Base-by-base conservation (phyloP, 78 protist species). In the Dictyostelium intermedium region DNA sequence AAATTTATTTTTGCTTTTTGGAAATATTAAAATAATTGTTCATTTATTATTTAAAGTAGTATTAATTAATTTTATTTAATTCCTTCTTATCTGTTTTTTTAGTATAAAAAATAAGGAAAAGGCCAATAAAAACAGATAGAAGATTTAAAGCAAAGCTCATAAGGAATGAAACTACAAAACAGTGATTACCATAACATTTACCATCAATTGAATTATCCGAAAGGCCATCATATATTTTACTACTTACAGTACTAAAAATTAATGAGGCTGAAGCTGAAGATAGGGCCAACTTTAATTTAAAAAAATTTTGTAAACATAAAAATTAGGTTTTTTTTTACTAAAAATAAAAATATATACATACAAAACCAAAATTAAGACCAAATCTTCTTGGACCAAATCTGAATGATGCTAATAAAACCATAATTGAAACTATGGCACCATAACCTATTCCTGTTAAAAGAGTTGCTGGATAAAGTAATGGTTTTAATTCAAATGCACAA, bases 301-400 rank as follows among this genome's bases (percentile, higher is more conserved):
- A 39, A 39, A 39, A 39, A 39, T 39, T n/a, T n/a, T n/a, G n/a
- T n/a, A n/a, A n/a, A n/a, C n/a, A n/a, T n/a, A n/a, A 41, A 41
- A 5, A 41, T 41, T 41, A 41, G 45, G 2, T 41, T 41, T 41
- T 41, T 41, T 41, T 41, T 41, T 41, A 41, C 45, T 41, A 41
- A 41, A 2, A 41, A 2, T 41, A 5, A 41, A 41, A 41, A 5
- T 5, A 41, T 41, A 27, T 20, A 86, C 84, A 16, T 76, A 87
- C 76, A 72, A 80, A 34, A 30, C 94, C 94, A 81, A 89, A 89
- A 61, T 89, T 89, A 13, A 89, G 73, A 50, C 94, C 94, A 89
- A 89, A 89, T 78, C 87, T 89, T 45, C 87, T 47, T 18, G 76
- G 37, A 18, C 94, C 94, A 69, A 89, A 89, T 63, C 85, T 78